Conservation (phyloP, 495 filamentous ascomycete genomes). For the Aspergillus saccharolyticus region DNA sequence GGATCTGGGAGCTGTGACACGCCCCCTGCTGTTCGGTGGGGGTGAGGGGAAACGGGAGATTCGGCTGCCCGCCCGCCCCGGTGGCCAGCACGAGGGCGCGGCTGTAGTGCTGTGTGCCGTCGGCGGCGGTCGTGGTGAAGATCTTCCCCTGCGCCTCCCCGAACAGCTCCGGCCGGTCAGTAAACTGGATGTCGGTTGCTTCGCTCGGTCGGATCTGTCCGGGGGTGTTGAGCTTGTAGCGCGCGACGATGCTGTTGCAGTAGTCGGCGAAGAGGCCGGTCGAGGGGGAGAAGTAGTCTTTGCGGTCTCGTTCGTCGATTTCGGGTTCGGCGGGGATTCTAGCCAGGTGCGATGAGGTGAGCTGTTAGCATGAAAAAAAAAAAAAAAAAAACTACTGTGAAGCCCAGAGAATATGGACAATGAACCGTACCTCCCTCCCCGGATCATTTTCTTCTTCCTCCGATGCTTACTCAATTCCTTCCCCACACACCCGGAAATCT, state of each 20-base stretch:
- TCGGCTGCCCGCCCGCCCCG: slow-evolving; percentile 50
- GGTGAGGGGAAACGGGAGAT: slow-evolving; percentile 41
- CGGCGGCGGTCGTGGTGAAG: slow-evolving; percentile 49
- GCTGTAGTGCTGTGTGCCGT: slow-evolving; percentile 41
- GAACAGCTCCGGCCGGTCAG: too few relatives aligned
- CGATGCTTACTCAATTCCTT: slow-evolving; percentile 61
- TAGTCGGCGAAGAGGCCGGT: slow-evolving; percentile 53
- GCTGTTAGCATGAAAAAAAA: too few relatives aligned
- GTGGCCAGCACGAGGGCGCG: slow-evolving; percentile 53
- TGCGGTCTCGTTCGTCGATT: slow-evolving; percentile 60
- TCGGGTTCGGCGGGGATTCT: slow-evolving; percentile 33
- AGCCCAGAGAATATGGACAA: too few relatives aligned
- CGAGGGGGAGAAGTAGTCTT: slow-evolving; percentile 60
- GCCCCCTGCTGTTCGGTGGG: slow-evolving; percentile 38
- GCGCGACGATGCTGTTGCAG: slow-evolving; percentile 46
- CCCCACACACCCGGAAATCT: slow-evolving; percentile 57
- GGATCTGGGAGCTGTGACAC: slow-evolving; percentile 54
- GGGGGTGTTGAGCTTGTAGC: slow-evolving; percentile 47
- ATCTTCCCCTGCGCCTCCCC: slow-evolving; percentile 34
- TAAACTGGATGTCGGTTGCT: slow-evolving; percentile 50
- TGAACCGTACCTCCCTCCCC: slow-evolving; percentile 33
- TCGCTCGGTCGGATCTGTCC: slow-evolving; percentile 42
- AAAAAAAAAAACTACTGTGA: too few relatives aligned
- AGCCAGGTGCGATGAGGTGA: too few relatives aligned
- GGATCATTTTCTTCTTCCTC: slow-evolving; percentile 60